These are phyloP conservation scores for Ophioceras dolichostomum DNA, from an alignment of 2,329 filamentous ascomycete genomes.

Conservation along the genomic window DNA sequence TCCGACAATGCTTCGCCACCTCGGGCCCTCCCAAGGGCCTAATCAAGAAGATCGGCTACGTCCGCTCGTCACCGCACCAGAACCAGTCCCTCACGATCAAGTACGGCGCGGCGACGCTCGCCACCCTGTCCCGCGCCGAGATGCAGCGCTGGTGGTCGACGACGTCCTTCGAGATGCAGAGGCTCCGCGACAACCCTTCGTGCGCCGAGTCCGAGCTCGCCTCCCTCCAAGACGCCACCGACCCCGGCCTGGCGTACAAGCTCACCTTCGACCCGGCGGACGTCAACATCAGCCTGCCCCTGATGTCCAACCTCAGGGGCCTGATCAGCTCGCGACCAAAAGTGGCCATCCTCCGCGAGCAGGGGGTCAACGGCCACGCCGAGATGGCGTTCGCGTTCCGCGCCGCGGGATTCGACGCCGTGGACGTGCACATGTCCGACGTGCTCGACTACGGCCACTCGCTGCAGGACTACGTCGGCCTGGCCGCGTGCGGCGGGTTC, in stretches of 20 bases:
- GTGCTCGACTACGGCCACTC: conserved; percentile 70
- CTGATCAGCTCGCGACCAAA: conserved; percentile 49
- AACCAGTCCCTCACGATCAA: conserved; percentile 71
- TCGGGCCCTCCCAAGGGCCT: conserved; percentile 73
- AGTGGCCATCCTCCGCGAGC: conserved; percentile 88
- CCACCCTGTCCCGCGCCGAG: conserved; percentile 54
- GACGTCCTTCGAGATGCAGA: conserved; percentile 87
- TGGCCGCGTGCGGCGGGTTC: conserved; percentile 95
- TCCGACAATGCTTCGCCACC: conserved; percentile 82
- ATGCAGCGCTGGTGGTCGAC: conserved; percentile 82
- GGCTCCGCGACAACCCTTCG: conserved; percentile 72
- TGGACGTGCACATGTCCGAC: conserved; percentile 96
- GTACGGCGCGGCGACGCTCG: conserved; percentile 55
- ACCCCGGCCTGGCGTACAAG: conserved; percentile 77
- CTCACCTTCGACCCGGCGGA: conserved; percentile 72
- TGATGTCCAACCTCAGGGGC: conserved; percentile 47
- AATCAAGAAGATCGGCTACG: conserved; percentile 72
- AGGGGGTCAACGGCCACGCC: conserved; percentile 90
- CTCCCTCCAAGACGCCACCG: conserved; percentile 58
- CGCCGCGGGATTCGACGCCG: conserved; percentile 76
- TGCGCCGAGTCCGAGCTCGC: conserved; percentile 78
- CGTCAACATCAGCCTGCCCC: conserved; percentile 47
- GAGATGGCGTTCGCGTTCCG: conserved; percentile 98
- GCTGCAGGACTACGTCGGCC: conserved; percentile 70
- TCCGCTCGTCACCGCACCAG: conserved; percentile 59